Percentiles rank a stretch among this genome's conserved stretches.
Conservation (phyloP, 805 yeast species). For the Candida montana region DNA sequence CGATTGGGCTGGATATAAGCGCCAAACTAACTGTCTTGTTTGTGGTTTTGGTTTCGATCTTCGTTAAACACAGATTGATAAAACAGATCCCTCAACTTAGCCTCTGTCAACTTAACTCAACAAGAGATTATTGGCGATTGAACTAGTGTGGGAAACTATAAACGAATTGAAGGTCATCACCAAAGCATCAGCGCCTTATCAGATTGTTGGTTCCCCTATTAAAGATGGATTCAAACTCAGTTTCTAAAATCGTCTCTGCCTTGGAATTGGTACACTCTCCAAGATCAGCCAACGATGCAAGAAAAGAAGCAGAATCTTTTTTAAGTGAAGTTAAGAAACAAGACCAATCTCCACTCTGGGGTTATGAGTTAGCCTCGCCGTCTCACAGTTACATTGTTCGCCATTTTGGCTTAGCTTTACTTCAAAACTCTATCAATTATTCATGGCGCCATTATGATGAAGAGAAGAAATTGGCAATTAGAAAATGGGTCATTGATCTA, state of each 20-base stretch:
- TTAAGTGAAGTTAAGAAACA: slow-evolving; percentile 71
- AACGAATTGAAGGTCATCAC: too few species aligned
- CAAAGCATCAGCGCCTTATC: too few species aligned
- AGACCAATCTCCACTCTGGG: slow-evolving; percentile 88
- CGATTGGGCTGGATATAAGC: too few species aligned
- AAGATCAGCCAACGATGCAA: slow-evolving; percentile 50
- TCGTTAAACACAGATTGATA: too few species aligned
- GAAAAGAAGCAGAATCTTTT: slow-evolving; percentile 56
- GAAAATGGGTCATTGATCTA: slow-evolving; percentile 82
- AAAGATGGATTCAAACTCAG: slow-evolving; percentile 60
- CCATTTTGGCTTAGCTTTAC: slow-evolving; percentile 81
- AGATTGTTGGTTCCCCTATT: slow-evolving; percentile 1
- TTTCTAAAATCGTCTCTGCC: slow-evolving; percentile 71
- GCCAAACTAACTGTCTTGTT: too few species aligned
- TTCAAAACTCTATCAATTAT: slow-evolving; percentile 64
- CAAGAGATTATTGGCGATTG: too few species aligned
- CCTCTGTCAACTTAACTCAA: too few species aligned
- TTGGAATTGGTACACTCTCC: slow-evolving; percentile 70
- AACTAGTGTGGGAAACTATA: too few species aligned
- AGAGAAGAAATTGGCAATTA: slow-evolving; percentile 58
- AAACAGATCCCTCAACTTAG: too few species aligned
- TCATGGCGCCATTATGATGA: slow-evolving; percentile 50
- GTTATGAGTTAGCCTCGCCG: slow-evolving; percentile 73
- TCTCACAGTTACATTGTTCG: slow-evolving; percentile 67
- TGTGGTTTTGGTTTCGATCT: too few species aligned